Base-by-base conservation (phyloP, 257 asterid species). In the Nicotiana tomentosiformis region DNA sequence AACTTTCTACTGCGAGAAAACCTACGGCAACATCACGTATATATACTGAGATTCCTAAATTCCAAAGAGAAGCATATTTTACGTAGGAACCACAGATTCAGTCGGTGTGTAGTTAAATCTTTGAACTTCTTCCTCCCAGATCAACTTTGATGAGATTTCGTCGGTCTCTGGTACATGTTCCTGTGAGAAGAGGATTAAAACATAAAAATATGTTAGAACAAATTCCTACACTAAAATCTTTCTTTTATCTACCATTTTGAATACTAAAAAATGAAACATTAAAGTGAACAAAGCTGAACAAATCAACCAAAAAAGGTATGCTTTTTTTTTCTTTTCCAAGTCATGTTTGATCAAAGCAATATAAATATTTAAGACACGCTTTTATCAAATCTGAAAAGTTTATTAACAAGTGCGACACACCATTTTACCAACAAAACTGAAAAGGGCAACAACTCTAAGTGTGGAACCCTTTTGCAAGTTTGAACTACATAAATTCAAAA, bases 81-180 rank as follows among this genome's bases (percentile, higher is more conserved):
- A 89, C n/a, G 83, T 82, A 58, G 89, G 83, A 60, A 90, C 92
- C 3, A 80, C 80, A 1, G 91, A 77, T 65, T 83, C 89, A 3
- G 92, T 87, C 62, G 77, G 9, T 1, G 83, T 85, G 72, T 90
- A 88, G 67, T 85, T 91, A 14, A 87, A 84, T 77, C 85, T 87
- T 64, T 86, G 92, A 39, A 91, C 94, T 35, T 90, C 96, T 62
- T 74, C 79, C 10, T 91, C 93, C 98, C 97, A 93, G 26, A 84
- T 89, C 90, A 93, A 76, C 7, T 89, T 90, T 3, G 96, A 91
- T 33, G 94, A 88, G 17, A 93, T 84, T 58, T 92, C 98, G 82
- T 93, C 95, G 4, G 84, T 87, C 77, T 93, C 93, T 0, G 98
- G 97, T 20, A 89, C 89, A 84, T 92, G 90, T 62, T 94, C 98